These are phyloP conservation scores for Aspergillus sp. DNA, from an alignment of 2,329 filamentous ascomycete genomes.

Conservation along the genomic window DNA sequence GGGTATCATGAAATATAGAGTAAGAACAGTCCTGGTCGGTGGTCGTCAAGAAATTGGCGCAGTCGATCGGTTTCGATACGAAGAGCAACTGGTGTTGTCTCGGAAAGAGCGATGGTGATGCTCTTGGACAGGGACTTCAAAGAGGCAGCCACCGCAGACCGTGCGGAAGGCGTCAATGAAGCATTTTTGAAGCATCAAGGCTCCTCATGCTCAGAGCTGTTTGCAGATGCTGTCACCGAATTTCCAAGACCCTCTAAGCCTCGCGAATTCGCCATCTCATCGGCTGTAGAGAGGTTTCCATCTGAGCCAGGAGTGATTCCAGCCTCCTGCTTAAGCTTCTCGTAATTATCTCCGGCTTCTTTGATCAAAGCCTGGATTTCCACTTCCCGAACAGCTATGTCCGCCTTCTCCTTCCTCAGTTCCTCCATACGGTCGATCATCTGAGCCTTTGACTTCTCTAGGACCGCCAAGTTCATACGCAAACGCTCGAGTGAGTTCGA, in stretches of 20 bases:
- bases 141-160: background rate
- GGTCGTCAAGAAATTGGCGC: background rate
- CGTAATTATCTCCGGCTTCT: conserved; percentile 74
- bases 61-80: background rate
- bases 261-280: conserved; percentile 33
- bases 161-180: background rate
- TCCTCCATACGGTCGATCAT: conserved; percentile 66
- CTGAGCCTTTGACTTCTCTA: conserved; percentile 63
- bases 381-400: conserved; percentile 68
- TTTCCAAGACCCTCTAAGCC: conserved; percentile 43
- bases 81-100: background rate
- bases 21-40: background rate
- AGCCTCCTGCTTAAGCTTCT: conserved; percentile 54
- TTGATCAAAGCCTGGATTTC: conserved; percentile 80
- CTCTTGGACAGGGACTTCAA: background rate
- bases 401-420: conserved; percentile 66
- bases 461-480: conserved; percentile 60
- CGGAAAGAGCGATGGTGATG: conserved; percentile 14
- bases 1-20: conserved; percentile 18
- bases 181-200: background rate
- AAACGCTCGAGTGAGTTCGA: conserved; percentile 66
- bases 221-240: conserved; percentile 29
- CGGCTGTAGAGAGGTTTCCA: conserved; percentile 25
- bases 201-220: conserved; percentile 27
- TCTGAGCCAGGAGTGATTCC: conserved; percentile 32